Evolutionary conservation across 2,329 filamentous ascomycete genomes (phyloP).

Genomic region (Trichoderma koningiopsis): DNA sequence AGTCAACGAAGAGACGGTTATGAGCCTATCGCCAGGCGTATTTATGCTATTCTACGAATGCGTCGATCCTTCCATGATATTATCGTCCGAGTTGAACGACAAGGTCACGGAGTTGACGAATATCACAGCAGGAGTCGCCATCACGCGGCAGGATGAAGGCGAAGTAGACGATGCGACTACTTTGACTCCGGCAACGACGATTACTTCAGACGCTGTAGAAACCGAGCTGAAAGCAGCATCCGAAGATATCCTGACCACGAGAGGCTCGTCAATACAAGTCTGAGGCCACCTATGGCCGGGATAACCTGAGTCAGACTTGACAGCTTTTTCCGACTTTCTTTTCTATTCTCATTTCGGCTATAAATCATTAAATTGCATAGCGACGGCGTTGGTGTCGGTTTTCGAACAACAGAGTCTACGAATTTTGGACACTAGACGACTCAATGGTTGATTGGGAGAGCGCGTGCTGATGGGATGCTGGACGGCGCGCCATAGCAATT

Average conservation of each 20-base stretch:
- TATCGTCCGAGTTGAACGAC: constrained; percentile 36
- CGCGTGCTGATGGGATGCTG: not conserved
- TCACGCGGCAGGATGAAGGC: not conserved
- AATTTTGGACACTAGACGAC: not conserved
- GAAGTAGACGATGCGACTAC: constrained; percentile 1
- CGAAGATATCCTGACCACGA: not conserved
- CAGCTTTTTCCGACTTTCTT: not conserved
- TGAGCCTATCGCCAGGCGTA: constrained; percentile 72
- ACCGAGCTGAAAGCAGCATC: not conserved
- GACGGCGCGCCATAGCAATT: not conserved
- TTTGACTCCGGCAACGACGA: not conserved
- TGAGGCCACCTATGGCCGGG: not conserved
- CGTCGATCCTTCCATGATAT: constrained; percentile 56
- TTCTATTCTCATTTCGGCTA: not conserved
- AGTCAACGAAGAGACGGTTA: constrained; percentile 71
- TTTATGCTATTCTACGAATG: constrained; percentile 98
- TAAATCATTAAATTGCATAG: constrained; percentile 31
- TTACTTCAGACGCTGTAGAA: not conserved
- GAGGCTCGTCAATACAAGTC: not conserved
- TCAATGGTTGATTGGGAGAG: not conserved
- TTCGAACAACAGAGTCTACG: not conserved
- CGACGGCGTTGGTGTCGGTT: constrained; percentile 32
- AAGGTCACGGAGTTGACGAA: constrained; percentile 32
- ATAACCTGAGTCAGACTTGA: too few relatives aligned
- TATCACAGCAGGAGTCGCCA: not conserved